Base-by-base conservation (phyloP, 1,139 yeast genomes). In the Yamadazyma atmosphaerica region DNA sequence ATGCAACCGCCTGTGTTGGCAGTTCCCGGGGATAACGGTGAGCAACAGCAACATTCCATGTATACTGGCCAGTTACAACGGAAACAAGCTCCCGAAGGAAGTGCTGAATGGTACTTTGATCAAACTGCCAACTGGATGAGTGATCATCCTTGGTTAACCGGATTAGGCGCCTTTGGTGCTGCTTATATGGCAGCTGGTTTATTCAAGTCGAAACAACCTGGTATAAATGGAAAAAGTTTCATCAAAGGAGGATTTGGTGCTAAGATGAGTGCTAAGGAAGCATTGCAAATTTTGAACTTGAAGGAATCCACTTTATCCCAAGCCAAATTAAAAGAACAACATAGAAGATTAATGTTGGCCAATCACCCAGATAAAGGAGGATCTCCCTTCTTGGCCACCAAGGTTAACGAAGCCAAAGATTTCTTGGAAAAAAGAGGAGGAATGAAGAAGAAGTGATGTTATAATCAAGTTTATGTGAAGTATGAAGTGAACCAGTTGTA, bases 351-450 rank as follows among this genome's bases (percentile, higher is more conserved):
- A 44, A 86, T 87, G 68, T 89, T 92, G 96, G 72, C 92, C 60
- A 92, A 92, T 66, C 98, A 92, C 60, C 98, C 98, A 10, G 98
- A 92, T 68, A 86, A 94, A 59, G 98, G 98, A 37, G 98, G 98
- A 8, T 86, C 96, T 14, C 92, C 98, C 28, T 90, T 80, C 56
- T 63, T 92, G 58, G 98, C 98, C 44, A 90, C 98, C 35, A 92
- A 92, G 72, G 89, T 92, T 51, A 92, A 92, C 61, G 98, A 92
- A 67, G 98, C 98, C 38, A 92, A 92, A 63, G 96, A 89, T 55
- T 83, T 89, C 59, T 73, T 92, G 58, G 95, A 87, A 51, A 89
- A 88, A 68, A 80, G 90, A 59, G 88, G 88, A 29, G 79, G 80
- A 11, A 54, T 77, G 68, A 74, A 72, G 56, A 61, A 65, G 49